A percentile compares a stretch with the other conserved stretches of the same genome.
Evolutionary conservation across 805 yeast species (phyloP).

Genomic region (Ogataea nakhonphanomensis): DNA sequence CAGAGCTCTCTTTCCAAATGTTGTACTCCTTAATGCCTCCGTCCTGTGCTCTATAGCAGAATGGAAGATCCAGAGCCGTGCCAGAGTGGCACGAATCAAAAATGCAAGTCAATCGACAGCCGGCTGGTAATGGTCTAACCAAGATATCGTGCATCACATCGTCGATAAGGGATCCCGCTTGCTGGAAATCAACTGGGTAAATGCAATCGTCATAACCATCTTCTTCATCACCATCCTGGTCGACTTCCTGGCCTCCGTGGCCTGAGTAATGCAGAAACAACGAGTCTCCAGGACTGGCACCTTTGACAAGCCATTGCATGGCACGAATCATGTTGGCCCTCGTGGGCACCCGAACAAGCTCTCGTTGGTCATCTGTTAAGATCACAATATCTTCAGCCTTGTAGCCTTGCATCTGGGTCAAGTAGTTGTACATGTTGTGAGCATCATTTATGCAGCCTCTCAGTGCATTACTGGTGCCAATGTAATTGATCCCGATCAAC

Average conservation of each 20-base stretch:
- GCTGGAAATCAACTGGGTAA: slow-evolving; percentile 47
- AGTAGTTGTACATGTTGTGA: slow-evolving; percentile 42
- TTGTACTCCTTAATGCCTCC: slow-evolving; percentile 83
- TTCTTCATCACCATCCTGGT: slow-evolving; percentile 40
- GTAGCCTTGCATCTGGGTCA: slow-evolving; percentile 44
- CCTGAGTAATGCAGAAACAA: slow-evolving; percentile 83
- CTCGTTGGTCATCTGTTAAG: slow-evolving; percentile 53
- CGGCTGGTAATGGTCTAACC: slow-evolving; percentile 67
- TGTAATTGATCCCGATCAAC: slow-evolving; percentile 74
- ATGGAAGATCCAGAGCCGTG: slow-evolving; percentile 76
- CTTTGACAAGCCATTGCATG: slow-evolving; percentile 76
- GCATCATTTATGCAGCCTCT: slow-evolving; percentile 84
- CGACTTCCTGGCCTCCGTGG: slow-evolving; percentile 76
- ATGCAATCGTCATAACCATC: slow-evolving; percentile 38
- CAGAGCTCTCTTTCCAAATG: slow-evolving; percentile 70
- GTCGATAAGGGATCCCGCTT: slow-evolving; percentile 65
- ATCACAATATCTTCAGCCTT: slow-evolving; percentile 53
- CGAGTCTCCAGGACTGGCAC: slow-evolving; percentile 73
- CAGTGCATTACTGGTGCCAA: slow-evolving; percentile 57
- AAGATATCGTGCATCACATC: slow-evolving; percentile 69
- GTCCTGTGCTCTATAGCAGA: slow-evolving; percentile 67
- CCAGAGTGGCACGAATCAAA: slow-evolving; percentile 90
- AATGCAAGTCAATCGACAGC: slow-evolving; percentile 73
- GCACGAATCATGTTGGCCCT: slow-evolving; percentile 69
- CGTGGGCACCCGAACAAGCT: slow-evolving; percentile 53